phyloP scores from a whole-genome alignment of 2,329 filamentous ascomycete species.

The Kalmusia sp. region DNA sequence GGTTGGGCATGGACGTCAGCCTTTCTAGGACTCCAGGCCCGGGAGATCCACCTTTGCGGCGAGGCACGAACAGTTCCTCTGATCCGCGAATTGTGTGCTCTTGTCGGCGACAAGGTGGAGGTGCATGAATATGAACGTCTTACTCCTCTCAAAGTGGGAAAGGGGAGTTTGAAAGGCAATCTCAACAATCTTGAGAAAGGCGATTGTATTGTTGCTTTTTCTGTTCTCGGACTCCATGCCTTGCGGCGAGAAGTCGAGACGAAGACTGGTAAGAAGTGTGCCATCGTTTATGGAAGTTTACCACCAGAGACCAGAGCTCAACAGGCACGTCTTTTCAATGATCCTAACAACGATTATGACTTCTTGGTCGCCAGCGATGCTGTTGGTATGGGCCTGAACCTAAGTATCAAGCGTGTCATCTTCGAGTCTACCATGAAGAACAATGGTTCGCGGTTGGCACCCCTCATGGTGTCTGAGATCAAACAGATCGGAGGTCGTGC shows the following conservation, averaged over 20 bases:
- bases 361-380: conserved; percentile 93
- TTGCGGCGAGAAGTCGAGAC: conserved; percentile 81
- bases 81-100: conserved; percentile 77
- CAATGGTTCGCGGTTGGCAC: conserved; percentile 64
- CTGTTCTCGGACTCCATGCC: conserved; percentile 79
- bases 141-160: conserved; percentile 75
- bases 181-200: conserved; percentile 80
- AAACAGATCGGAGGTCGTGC: conserved; percentile 96
- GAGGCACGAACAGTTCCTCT: conserved; percentile 83
- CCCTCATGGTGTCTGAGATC: conserved; percentile 76
- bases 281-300: conserved; percentile 89
- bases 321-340: conserved; percentile 92
- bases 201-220: conserved; percentile 89
- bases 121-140: conserved; percentile 86
- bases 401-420: conserved; percentile 88
- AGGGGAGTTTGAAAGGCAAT: conserved; percentile 67
- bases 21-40: conserved; percentile 82
- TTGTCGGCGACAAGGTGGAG: conserved; percentile 80
- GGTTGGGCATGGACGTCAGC: conserved; percentile 97
- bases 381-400: conserved; percentile 95
- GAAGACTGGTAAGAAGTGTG: conserved; percentile 78
- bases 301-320: conserved; percentile 92
- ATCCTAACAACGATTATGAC: conserved; percentile 94
- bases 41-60: conserved; percentile 91
- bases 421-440: conserved; percentile 82